Conservation (phyloP, 345 rosid genomes). For the Brassica juncea region DNA sequence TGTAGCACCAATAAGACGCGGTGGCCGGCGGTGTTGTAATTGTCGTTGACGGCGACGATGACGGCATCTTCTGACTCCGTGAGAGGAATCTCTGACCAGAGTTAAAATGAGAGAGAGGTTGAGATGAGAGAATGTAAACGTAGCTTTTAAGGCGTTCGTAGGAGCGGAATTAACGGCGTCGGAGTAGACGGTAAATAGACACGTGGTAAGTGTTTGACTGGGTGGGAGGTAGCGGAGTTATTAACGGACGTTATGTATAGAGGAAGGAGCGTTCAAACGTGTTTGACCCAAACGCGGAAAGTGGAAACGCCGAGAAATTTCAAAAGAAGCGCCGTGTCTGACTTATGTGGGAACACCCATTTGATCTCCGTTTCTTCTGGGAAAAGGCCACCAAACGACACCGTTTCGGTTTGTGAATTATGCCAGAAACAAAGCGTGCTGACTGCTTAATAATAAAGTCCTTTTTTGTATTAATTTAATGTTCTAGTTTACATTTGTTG, state of each 20-base stretch:
- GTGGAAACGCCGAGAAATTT: conserved; percentile 31
- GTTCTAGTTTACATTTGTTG: not conserved
- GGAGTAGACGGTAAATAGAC: conserved; percentile 30
- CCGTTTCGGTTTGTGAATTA: conserved; percentile 21
- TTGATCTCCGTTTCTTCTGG: conserved; percentile 37
- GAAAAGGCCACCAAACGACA: conserved; percentile 18
- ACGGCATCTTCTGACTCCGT: conserved; percentile 24
- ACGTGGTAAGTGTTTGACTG: conserved; percentile 35
- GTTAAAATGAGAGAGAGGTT: not conserved
- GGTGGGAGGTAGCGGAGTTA: conserved; percentile 24
- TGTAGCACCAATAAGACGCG: conserved; percentile 74
- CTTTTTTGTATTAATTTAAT: not conserved
- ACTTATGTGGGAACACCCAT: conserved; percentile 31
- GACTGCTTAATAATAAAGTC: conserved; percentile 8
- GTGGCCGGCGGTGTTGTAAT: conserved; percentile 14
- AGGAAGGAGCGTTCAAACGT: conserved; percentile 22
- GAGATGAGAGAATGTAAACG: conserved; percentile 26
- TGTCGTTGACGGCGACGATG: conserved; percentile 13
- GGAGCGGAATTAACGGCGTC: conserved; percentile 36
- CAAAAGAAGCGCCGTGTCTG: conserved; percentile 42
- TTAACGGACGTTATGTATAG: conserved; percentile 26
- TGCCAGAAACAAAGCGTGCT: conserved; percentile 22
- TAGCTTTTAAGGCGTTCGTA: conserved; percentile 22
- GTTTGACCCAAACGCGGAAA: conserved; percentile 16
- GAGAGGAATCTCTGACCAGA: conserved; percentile 30